Percentiles rank a stretch among this genome's conserved stretches.
Conservation (phyloP, 2,329 filamentous ascomycete genomes). For the Xylogone sp. region DNA sequence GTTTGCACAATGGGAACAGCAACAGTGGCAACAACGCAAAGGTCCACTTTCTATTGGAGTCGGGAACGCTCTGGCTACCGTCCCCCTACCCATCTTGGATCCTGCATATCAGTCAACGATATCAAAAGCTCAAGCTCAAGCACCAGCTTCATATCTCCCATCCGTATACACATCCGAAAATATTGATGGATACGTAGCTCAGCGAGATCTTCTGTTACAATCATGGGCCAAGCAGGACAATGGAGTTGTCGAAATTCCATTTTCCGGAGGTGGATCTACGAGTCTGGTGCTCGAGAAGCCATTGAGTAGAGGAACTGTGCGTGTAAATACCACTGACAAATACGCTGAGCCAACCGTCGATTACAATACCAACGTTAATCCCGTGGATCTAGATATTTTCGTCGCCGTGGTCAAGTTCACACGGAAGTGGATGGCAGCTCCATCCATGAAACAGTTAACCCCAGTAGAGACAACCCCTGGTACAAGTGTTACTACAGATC, state of each 20-base stretch:
- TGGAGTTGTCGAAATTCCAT: conserved; percentile 29
- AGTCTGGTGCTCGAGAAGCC: conserved; percentile 27
- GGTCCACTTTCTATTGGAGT: conserved; percentile 35
- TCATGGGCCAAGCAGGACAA: conserved; percentile 17
- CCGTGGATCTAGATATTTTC: conserved; percentile 30
- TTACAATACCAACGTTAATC: conserved; percentile 31
- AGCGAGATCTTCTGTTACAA: conserved; percentile 19
- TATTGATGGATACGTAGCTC: conserved; percentile 17
- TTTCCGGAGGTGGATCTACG: conserved; percentile 17
- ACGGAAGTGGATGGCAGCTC: conserved; percentile 22
- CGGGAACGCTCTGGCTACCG: conserved; percentile 20
- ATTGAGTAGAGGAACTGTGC: conserved; percentile 32
- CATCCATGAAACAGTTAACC: conserved; percentile 23
- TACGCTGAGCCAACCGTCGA: conserved; percentile 28
- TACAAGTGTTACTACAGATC: conserved; percentile 17
- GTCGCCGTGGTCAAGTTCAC: conserved; percentile 8
- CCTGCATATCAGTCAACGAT: conserved; percentile 19
- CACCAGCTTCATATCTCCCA: conserved; percentile 18
- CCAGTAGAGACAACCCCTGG: conserved; percentile 29
- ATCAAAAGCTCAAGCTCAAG: conserved; percentile 19
- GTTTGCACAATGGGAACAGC: conserved; percentile 27
- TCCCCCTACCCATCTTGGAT: conserved; percentile 24
- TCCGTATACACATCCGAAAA: conserved; percentile 1
- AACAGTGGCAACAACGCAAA: conserved; percentile 24
- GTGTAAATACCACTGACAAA: conserved; percentile 21